phyloP scores from a whole-genome alignment of 1,284 basidiomycete genomes.

The Ceratobasidium sp. region DNA sequence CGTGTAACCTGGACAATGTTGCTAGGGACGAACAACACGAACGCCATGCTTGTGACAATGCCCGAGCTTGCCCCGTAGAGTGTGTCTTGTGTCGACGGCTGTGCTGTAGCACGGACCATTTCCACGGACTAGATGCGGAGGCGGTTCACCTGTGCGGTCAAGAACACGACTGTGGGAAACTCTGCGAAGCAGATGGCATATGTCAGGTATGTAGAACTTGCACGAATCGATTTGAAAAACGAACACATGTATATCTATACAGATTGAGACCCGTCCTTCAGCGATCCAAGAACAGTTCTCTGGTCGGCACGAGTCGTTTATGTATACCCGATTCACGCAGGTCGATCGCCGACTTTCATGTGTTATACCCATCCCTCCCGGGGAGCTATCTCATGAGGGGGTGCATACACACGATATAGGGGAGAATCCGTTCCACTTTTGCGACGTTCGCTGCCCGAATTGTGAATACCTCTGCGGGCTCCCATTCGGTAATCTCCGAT shows the following conservation, averaged over 20 bases:
- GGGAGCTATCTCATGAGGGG: slow-evolving; percentile 55
- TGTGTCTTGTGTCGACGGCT: slow-evolving; percentile 63
- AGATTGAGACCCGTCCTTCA: slow-evolving; percentile 63
- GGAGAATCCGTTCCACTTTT: slow-evolving; percentile 56
- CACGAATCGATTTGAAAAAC: no score
- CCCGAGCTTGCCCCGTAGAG: slow-evolving; percentile 58
- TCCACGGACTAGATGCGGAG: slow-evolving; percentile 57
- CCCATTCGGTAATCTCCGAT: slow-evolving; percentile 55
- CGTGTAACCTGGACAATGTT: no score
- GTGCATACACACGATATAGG: slow-evolving; percentile 58
- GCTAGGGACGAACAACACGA: slow-evolving; percentile 57
- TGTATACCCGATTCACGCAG: slow-evolving; percentile 53
- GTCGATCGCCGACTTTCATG: slow-evolving; percentile 58
- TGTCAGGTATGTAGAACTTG: slow-evolving; percentile 16
- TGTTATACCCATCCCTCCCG: slow-evolving; percentile 56
- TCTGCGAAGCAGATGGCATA: slow-evolving; percentile 53
- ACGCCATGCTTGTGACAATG: slow-evolving; percentile 57
- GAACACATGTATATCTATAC: slow-evolving; percentile 53
- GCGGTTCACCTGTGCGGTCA: slow-evolving; percentile 66
- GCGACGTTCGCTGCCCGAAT: slow-evolving; percentile 60
- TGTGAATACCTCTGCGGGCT: slow-evolving; percentile 66
- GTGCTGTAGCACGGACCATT: slow-evolving; percentile 58
- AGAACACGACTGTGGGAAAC: slow-evolving; percentile 49
- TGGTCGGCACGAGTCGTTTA: slow-evolving; percentile 56
- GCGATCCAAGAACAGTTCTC: slow-evolving; percentile 58